phyloP scores from a whole-genome alignment of 345 rosid species.

The Pistacia atlantica region DNA sequence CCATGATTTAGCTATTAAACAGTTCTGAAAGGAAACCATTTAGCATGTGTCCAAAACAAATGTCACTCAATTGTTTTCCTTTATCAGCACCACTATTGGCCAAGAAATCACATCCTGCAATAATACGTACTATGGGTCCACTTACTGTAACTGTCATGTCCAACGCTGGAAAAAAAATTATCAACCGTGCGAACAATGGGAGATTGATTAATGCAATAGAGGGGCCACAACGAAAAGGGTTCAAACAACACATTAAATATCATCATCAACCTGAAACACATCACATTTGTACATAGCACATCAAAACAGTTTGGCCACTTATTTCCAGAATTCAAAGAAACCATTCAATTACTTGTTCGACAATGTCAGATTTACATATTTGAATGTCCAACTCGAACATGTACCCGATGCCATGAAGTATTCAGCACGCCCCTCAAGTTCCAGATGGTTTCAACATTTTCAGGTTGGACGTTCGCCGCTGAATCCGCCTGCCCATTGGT shows the following conservation, averaged over 20 bases:
- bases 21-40: background rate
- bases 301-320: background rate
- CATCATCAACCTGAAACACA: background rate
- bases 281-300: background rate
- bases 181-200: background rate
- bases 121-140: background rate
- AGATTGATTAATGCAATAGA: background rate
- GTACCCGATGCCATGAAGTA: slow-evolving; percentile 91
- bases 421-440: slow-evolving; percentile 92
- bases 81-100: background rate
- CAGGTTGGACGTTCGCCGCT: slow-evolving; percentile 94
- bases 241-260: background rate
- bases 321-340: background rate
- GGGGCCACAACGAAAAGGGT: background rate
- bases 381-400: slow-evolving; percentile 77
- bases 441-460: slow-evolving; percentile 79
- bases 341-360: background rate
- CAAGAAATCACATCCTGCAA: background rate
- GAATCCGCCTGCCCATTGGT: slow-evolving; percentile 66
- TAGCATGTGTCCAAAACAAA: background rate
- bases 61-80: too few relatives aligned
- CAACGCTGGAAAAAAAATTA: background rate
- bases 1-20: background rate
- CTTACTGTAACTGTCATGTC: background rate
- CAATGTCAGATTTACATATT: slow-evolving; percentile 37